These are phyloP conservation scores for Pythium graminicola DNA, from an alignment of 352 stramenopile species.

Conservation along the genomic window DNA sequence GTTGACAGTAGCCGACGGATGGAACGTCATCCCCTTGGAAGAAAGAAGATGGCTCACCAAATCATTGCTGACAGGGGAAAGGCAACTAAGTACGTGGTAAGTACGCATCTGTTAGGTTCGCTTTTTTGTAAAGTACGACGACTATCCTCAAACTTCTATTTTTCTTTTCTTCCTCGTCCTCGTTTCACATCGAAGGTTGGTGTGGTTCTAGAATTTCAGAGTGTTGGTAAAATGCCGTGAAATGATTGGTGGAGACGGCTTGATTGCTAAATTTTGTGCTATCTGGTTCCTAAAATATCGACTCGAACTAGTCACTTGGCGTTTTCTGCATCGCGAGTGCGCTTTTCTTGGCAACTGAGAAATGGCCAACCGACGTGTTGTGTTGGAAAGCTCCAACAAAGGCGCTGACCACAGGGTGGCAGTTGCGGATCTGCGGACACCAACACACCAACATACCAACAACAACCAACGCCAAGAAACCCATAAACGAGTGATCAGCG, in stretches of 20 bases:
- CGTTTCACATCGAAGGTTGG: no score
- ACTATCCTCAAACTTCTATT: no score
- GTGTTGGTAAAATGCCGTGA: not conserved
- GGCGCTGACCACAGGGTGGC: not conserved
- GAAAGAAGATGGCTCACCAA: constrained; percentile 11
- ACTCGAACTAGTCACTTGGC: not conserved
- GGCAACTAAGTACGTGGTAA: constrained; percentile 12
- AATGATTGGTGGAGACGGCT: not conserved
- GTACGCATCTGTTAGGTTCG: constrained; percentile 1
- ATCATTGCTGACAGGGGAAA: constrained; percentile 12
- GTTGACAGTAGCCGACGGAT: no score
- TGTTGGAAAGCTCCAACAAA: not conserved
- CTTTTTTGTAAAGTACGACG: no score
- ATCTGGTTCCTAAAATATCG: constrained; percentile 19
- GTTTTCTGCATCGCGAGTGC: no score
- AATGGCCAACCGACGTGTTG: constrained; percentile 15
- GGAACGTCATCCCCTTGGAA: not conserved
- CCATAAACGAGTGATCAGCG: not conserved
- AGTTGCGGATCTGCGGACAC: not conserved
- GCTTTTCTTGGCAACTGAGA: not conserved
- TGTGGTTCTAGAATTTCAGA: constrained; percentile 18
- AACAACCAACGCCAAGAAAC: not conserved
- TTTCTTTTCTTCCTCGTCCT: no score
- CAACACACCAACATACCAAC: not conserved
- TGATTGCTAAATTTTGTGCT: constrained; percentile 13